Evolutionary conservation across 2,329 filamentous ascomycete species (phyloP).

Genomic region (Aspergillus pseudoglaucus): DNA sequence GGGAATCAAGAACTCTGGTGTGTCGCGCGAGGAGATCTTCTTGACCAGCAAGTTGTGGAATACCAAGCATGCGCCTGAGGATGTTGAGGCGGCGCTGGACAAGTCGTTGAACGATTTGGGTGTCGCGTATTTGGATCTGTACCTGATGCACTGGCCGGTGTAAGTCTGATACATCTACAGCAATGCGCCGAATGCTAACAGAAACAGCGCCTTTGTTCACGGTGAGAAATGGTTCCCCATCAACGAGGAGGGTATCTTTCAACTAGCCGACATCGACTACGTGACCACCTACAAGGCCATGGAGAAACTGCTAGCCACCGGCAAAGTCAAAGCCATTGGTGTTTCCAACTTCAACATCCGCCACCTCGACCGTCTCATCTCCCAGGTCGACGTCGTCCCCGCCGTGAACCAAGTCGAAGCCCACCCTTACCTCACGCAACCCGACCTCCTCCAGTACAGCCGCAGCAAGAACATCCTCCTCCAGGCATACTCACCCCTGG

Average conservation of each 20-base stretch:
- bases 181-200: constrained; percentile 6
- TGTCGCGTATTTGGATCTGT: constrained; percentile 62
- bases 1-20: constrained; percentile 58
- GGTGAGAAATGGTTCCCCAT: constrained; percentile 20
- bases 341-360: constrained; percentile 67
- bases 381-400: constrained; percentile 56
- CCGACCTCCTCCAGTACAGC: constrained; percentile 47
- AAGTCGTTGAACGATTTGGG: constrained; percentile 55
- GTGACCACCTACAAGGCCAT: constrained; percentile 50
- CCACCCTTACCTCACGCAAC: constrained; percentile 32
- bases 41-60: constrained; percentile 79
- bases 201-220: constrained; percentile 15
- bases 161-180: constrained; percentile 6
- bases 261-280: constrained; percentile 17
- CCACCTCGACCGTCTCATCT: constrained; percentile 66
- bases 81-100: constrained; percentile 56
- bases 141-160: constrained; percentile 56
- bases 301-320: constrained; percentile 51
- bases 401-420: constrained; percentile 63
- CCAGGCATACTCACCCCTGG: constrained; percentile 49
- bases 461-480: constrained; percentile 49
- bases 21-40: constrained; percentile 62
- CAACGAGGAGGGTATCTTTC: constrained; percentile 15
- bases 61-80: constrained; percentile 59
- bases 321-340: constrained; percentile 61